Evolutionary conservation across 805 yeast genomes (phyloP), one percentile per base, ranked within the genome.

Genomic region (Candida coquimbonensis): DNA sequence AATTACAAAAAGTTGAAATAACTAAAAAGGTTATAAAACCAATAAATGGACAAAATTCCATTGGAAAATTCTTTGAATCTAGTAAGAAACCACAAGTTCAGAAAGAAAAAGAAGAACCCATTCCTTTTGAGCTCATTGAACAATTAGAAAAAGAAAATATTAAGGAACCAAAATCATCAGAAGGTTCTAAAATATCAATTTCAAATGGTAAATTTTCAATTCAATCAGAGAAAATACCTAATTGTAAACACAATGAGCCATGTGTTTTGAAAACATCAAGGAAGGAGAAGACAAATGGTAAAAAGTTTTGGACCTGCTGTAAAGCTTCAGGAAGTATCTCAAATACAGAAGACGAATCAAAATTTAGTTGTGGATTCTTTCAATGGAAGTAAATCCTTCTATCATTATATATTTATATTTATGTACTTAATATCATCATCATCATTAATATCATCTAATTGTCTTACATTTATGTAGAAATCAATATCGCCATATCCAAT

Each of bases 251-350:
- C 53, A 59, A 66, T 6, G 70, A 71, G 40, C 64, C 67, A n/a
- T 70, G 80, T 32, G 60, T 69, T 5, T 50, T 78, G 39, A 64
- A 72, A 49, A 69, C 77, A 0, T 75, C 79, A 0, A 68, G 60
- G 51, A 72, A 74, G 1, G 44, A 57, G 5, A 58, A 63, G 25
- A 74, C 73, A 47, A 70, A 65, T 35, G 82, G 82, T 0, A 67
- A 63, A 44, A 74, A 70, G 50, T 78, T 78, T 51, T 78, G 82
- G 82, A 67, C 74, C 21, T 78, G 83, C 55, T 49, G 66, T 0
- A 63, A 67, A 48, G 65, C 69, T 2, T 53, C 59, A 51, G 69
- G 69, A 19, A 45, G 46, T 29, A 35, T 44, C n/a, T 14, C 49
- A 32, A 32, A 33, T 14, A 4, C 27, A 19, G 49, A 48, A 9